Percentiles rank a stretch among this genome's conserved stretches.
phyloP scores from a whole-genome alignment of 108 stramenopile species.

The Cylindrotheca closterium region DNA sequence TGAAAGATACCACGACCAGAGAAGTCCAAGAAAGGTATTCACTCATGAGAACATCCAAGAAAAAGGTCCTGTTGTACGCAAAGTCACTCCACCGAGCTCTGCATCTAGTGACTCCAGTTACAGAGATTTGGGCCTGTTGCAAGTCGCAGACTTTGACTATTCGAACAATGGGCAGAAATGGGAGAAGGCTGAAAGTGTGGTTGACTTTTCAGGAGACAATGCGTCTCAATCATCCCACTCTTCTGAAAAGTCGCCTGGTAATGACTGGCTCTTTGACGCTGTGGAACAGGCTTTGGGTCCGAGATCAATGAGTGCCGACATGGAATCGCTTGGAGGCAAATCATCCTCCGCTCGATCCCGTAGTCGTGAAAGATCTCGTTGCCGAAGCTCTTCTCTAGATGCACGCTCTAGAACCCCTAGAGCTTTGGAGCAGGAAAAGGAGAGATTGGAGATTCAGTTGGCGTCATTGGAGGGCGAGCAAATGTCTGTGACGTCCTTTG shows the following conservation, averaged over 20 bases:
- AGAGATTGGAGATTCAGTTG: slow-evolving; percentile 40
- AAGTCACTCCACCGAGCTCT: neutral
- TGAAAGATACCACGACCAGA: neutral
- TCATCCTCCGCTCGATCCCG: slow-evolving; percentile 34
- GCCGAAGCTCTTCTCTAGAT: neutral
- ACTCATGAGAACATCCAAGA: no score
- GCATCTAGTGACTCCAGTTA: neutral
- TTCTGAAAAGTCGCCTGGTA: slow-evolving; percentile 43
- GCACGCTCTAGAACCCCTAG: slow-evolving; percentile 5
- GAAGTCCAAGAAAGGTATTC: neutral
- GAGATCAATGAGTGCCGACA: slow-evolving; percentile 62
- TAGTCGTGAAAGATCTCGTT: neutral
- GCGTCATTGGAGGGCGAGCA: slow-evolving; percentile 22
- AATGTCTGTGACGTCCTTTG: slow-evolving; percentile 14
- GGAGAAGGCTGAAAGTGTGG: neutral
- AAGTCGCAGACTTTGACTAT: neutral
- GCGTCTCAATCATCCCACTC: slow-evolving; percentile 16
- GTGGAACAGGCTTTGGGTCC: slow-evolving; percentile 81
- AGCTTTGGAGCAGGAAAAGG: slow-evolving; percentile 22
- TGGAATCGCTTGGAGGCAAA: slow-evolving; percentile 75
- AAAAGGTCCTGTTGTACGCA: neutral
- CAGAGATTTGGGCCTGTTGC: neutral
- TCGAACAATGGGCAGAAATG: neutral
- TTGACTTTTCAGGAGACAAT: slow-evolving; percentile 14
- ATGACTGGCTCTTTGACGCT: slow-evolving; percentile 71